Conservation (phyloP, 257 asterid species). For the Buddleja alternifolia region DNA sequence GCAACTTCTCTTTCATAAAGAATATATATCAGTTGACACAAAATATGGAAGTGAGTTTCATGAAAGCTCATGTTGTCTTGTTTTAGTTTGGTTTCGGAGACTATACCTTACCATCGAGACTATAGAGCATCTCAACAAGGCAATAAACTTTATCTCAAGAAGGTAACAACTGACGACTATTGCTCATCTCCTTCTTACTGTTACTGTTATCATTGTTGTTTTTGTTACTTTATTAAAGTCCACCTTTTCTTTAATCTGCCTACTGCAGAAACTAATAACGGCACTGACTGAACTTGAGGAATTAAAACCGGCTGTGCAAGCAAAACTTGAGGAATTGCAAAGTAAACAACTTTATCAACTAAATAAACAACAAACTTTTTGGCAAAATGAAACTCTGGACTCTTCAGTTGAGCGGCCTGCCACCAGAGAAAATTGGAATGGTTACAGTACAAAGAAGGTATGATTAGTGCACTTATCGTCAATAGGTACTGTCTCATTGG, state of each 20-base stretch:
- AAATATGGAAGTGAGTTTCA: constrained; percentile 29
- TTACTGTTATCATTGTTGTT: constrained; percentile 8
- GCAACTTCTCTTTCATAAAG: constrained; percentile 1
- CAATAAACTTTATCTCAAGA: constrained; percentile 58
- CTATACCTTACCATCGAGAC: constrained; percentile 91
- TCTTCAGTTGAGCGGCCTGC: constrained; percentile 52
- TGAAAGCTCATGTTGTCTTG: constrained; percentile 39
- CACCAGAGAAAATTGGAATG: constrained; percentile 44
- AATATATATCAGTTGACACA: constrained; percentile 32
- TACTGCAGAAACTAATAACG: constrained; percentile 56
- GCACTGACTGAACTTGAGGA: constrained; percentile 87
- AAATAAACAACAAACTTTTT: constrained; percentile 42
- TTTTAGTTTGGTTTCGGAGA: constrained; percentile 90
- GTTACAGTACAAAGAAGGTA: constrained; percentile 59
- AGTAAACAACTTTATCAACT: constrained; percentile 43
- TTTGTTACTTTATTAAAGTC: constrained; percentile 1
- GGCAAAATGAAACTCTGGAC: constrained; percentile 42
- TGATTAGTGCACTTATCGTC: constrained; percentile 9
- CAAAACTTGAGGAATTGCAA: constrained; percentile 63
- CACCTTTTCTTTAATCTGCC: constrained; percentile 19
- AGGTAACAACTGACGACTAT: constrained; percentile 40
- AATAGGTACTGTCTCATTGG: constrained; percentile 7
- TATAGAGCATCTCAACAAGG: constrained; percentile 61
- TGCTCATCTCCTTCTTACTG: constrained; percentile 23
- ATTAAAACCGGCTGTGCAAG: constrained; percentile 79